Evolutionary conservation across 345 rosid genomes (phyloP).

Genomic region (Mangifera indica): DNA sequence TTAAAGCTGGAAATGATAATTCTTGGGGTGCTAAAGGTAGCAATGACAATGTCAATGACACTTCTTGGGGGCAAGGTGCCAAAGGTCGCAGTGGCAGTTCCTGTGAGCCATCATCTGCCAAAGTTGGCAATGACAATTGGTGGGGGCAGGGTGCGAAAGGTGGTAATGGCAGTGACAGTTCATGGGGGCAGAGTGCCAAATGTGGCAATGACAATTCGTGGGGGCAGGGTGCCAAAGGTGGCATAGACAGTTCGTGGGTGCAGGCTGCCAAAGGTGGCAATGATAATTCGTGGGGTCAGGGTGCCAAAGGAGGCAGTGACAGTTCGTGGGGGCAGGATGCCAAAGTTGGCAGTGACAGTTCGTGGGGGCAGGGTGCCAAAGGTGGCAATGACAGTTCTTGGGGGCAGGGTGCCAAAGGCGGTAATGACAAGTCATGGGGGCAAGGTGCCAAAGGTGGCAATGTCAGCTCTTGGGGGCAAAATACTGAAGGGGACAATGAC

Average conservation of each 20-base stretch:
- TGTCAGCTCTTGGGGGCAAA: neutral
- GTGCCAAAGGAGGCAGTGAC: neutral
- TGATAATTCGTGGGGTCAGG: slow-evolving; percentile 21
- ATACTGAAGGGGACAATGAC: neutral
- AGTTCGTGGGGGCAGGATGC: slow-evolving; percentile 21
- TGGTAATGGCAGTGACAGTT: neutral
- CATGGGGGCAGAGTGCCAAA: neutral
- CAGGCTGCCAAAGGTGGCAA: neutral
- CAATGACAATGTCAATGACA: neutral
- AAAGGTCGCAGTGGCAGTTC: neutral
- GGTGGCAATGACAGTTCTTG: neutral
- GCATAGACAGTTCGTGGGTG: neutral
- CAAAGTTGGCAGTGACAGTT: no score
- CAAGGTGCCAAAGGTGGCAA: neutral
- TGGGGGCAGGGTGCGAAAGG: neutral
- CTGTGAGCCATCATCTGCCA: neutral
- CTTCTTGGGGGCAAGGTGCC: neutral
- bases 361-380: neutral
- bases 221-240: neutral
- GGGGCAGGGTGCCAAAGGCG: neutral
- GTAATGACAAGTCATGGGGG: neutral
- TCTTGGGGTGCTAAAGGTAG: neutral
- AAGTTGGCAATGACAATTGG: neutral
- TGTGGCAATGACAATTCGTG: neutral
- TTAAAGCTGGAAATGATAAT: neutral